Conservation (phyloP, 2,329 filamentous ascomycete genomes). For the Venturia oleaginea region DNA sequence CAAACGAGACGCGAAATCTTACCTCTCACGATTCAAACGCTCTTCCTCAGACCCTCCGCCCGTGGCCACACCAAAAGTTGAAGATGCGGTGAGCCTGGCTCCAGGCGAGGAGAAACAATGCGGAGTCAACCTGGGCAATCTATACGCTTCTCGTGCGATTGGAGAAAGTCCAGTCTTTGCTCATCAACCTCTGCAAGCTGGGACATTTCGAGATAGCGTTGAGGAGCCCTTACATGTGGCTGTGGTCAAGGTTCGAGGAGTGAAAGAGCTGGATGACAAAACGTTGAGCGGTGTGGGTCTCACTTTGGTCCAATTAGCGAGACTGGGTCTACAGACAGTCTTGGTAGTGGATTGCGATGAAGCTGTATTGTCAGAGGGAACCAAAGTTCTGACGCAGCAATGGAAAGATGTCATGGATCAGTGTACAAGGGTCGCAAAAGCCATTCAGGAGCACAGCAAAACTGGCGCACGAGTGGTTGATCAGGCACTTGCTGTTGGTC, state of each 20-base stretch:
- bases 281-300: conserved; percentile 68
- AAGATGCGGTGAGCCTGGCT: conserved; percentile 16
- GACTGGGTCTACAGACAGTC: conserved; percentile 71
- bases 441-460: conserved; percentile 60
- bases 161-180: conserved; percentile 52
- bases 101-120: conserved; percentile 23
- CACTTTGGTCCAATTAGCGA: conserved; percentile 74
- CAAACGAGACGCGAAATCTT: conserved; percentile 84
- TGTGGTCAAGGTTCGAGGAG: conserved; percentile 71
- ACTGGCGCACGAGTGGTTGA: conserved; percentile 62
- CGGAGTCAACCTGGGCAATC: conserved; percentile 52
- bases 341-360: conserved; percentile 69
- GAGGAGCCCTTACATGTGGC: conserved; percentile 61
- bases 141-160: conserved; percentile 51
- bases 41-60: conserved; percentile 16
- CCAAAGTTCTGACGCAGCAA: conserved; percentile 18
- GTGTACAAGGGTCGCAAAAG: conserved; percentile 62
- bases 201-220: conserved; percentile 15
- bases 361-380: conserved; percentile 25
- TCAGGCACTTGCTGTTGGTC: conserved; percentile 37
- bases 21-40: conserved; percentile 72
- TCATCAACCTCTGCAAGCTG: conserved; percentile 38
- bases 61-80: conserved; percentile 13
- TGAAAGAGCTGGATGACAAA: conserved; percentile 59
- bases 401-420: conserved; percentile 49